phyloP scores from a whole-genome alignment of 2,329 filamentous ascomycete species.

The Chaetothyriales sp. region DNA sequence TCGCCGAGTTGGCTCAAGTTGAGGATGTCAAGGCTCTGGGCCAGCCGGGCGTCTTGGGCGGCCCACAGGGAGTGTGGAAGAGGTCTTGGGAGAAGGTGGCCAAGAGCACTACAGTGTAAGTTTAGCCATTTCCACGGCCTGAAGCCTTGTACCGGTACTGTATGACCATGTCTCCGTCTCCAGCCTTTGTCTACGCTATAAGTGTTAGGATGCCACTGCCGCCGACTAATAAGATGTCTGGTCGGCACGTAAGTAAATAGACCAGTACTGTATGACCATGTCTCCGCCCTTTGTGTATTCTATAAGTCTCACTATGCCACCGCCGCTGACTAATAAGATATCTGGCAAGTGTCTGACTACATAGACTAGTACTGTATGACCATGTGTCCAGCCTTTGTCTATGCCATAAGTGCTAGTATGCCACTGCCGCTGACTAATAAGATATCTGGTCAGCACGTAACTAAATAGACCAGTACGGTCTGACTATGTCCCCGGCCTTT shows the following conservation, averaged over 20 bases:
- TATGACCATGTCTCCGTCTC: background rate
- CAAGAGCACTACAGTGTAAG: background rate
- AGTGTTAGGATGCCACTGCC: too few relatives aligned
- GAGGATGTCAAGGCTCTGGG: background rate
- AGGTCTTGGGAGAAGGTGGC: background rate
- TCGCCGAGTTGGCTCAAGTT: slow-evolving; percentile 4
- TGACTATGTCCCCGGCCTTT: too few relatives aligned
- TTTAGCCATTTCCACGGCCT: background rate
- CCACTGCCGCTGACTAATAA: background rate
- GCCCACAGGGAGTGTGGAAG: background rate
- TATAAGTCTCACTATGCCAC: too few relatives aligned
- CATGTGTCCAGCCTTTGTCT: too few relatives aligned
- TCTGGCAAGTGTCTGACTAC: too few relatives aligned
- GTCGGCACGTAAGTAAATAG: too few relatives aligned
- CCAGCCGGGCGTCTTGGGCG: background rate
- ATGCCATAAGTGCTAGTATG: too few relatives aligned
- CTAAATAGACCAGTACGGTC: background rate
- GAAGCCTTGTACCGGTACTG: background rate
- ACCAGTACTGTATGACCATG: background rate
- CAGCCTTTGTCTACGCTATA: too few relatives aligned
- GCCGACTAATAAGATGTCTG: background rate
- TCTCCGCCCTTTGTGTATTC: too few relatives aligned
- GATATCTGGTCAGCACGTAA: background rate
- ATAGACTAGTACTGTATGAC: background rate
- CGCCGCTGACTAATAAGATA: background rate